Evolutionary conservation across 2,329 filamentous ascomycete genomes (phyloP).

Genomic region (Ceratocystis ficicola): DNA sequence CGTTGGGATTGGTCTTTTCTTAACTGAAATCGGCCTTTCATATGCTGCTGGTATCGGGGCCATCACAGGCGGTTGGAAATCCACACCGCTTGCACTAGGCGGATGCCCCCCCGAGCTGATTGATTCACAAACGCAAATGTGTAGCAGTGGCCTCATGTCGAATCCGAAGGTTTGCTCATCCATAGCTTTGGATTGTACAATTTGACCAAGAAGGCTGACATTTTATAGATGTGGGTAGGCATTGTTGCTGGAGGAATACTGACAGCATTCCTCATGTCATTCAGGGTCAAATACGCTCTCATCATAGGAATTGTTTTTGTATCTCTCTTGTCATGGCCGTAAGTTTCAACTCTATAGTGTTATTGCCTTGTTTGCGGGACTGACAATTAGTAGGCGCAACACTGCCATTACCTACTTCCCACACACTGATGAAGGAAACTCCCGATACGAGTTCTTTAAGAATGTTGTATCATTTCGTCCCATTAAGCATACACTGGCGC

Average conservation of each 20-base stretch:
- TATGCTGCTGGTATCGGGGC: constrained; percentile 75
- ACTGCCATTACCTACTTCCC: constrained; percentile 65
- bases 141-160: constrained; percentile 54
- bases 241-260: constrained; percentile 69
- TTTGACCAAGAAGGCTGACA: constrained; percentile 7
- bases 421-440: constrained; percentile 49
- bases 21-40: constrained; percentile 54
- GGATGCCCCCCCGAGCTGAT: constrained; percentile 53
- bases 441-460: constrained; percentile 59
- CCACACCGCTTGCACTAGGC: constrained; percentile 63
- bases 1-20: constrained; percentile 52
- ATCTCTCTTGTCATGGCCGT: constrained; percentile 64
- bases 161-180: constrained; percentile 49
- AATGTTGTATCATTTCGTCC: constrained; percentile 60
- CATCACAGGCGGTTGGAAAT: constrained; percentile 53
- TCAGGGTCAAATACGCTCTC: constrained; percentile 62
- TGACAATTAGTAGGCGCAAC: constrained; percentile 37
- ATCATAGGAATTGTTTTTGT: constrained; percentile 61
- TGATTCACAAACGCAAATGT: constrained; percentile 37
- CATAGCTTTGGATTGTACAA: not conserved
- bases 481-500: constrained; percentile 49
- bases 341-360: constrained; percentile 28
- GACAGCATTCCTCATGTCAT: constrained; percentile 70
- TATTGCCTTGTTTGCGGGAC: not conserved
- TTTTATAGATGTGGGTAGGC: constrained; percentile 66